phyloP scores from a whole-genome alignment of 345 rosid genomes.

The Arabis hirsuta region DNA sequence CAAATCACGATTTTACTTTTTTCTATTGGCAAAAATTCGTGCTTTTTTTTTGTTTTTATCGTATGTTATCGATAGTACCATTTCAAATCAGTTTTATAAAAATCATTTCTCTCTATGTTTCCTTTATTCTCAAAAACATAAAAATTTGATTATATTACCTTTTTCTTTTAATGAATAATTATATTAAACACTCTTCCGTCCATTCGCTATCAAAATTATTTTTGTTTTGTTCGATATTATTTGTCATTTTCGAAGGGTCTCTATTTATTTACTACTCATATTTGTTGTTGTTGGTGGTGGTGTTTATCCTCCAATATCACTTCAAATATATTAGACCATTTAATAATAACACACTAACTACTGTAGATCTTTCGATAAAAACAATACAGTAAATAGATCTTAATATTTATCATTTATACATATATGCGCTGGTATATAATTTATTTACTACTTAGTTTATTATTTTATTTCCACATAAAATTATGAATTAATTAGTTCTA shows the following conservation, averaged over 20 bases:
- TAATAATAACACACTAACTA: too few relatives aligned
- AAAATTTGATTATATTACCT: not conserved
- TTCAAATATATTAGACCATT: not conserved
- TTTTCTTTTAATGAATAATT: not conserved
- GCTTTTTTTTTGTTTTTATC: conserved; percentile 30
- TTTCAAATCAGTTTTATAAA: conserved; percentile 28
- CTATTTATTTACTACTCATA: conserved; percentile 28
- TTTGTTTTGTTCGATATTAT: conserved; percentile 40
- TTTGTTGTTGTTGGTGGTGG: not conserved
- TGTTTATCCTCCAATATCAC: conserved; percentile 21
- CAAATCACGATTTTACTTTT: conserved; percentile 16
- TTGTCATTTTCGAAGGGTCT: conserved; percentile 35
- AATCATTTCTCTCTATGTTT: conserved; percentile 34
- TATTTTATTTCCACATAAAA: too few relatives aligned
- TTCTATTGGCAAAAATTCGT: conserved; percentile 19
- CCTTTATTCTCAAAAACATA: conserved; percentile 35
- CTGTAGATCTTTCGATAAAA: not conserved
- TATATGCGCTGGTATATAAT: too few relatives aligned
- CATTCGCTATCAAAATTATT: conserved; percentile 41
- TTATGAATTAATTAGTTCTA: too few relatives aligned
- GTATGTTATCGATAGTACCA: conserved; percentile 29
- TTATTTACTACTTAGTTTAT: too few relatives aligned
- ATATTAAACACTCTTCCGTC: conserved; percentile 23
- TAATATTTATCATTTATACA: too few relatives aligned
- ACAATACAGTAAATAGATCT: not conserved